Base-by-base conservation (phyloP, 208 protist species). In the Vickermania ingenoplastis region DNA sequence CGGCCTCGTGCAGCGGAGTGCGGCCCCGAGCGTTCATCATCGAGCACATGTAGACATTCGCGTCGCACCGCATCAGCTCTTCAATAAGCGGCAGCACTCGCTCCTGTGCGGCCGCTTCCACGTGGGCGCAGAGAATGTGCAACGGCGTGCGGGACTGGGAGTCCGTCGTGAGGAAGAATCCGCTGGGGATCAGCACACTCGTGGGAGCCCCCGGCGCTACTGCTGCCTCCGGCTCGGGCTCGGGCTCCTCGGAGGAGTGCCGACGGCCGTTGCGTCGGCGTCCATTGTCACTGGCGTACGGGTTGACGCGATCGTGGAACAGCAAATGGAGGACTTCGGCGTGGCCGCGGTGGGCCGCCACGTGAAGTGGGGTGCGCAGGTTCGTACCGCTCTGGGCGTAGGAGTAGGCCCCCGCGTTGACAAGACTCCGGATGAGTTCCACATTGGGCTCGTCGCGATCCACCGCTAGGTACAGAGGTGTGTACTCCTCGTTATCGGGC, bases 331-430 rank as follows among this genome's bases (percentile, higher is more conserved):
- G 11, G 1, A 83, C 53, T 41, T 75, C 74, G 1, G 36, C 51
- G 24, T 69, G 28, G 24, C 72, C 59, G 59, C 59, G 62, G 41
- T 67, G 48, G 4, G 76, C 75, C 2, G 83, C 83, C 57, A 86
- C 61, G 56, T 89, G 79, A 49, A 85, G 59, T 1, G 83, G 83
- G 0, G 86, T 89, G 24, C 77, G 57, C 2, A 89, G 64, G n/a
- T 65, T 71, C 4, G 60, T 49, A 13, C 56, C 57, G 53, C 82
- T 89, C 71, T 88, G 86, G 36, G 68, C 66, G 41, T 80, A 53
- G 2, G 73, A 52, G 1, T 22, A 55, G 11, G 83, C 80, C 3
- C 76, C 78, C 49, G 74, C 69, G 36, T 73, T 64, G 23, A 93
- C 63, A 1, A 93, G 63, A 25, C 70, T 59, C 4, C 66, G 67